These are phyloP conservation scores for Daldinia bambusicola DNA, from an alignment of 495 filamentous ascomycete species.

Conservation along the genomic window DNA sequence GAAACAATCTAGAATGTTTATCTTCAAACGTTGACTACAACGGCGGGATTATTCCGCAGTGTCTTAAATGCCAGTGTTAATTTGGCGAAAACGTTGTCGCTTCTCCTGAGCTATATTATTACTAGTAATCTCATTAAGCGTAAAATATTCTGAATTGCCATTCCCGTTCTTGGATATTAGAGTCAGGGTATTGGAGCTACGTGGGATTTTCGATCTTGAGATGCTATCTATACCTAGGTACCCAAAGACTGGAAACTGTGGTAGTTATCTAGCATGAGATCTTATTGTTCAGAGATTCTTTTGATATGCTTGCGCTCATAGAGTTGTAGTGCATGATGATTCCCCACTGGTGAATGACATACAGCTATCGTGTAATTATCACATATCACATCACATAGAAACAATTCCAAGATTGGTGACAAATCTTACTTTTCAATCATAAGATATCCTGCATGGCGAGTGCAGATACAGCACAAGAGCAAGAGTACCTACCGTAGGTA, in stretches of 20 bases:
- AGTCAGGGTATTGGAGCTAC: not conserved
- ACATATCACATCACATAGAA: conserved; percentile 16
- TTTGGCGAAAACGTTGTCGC: conserved; percentile 10
- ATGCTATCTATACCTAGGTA: not conserved
- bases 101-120: not conserved
- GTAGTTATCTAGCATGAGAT: not conserved
- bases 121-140: not conserved
- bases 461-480: conserved; percentile 16
- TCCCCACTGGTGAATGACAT: conserved; percentile 2
- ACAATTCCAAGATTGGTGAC: conserved; percentile 10
- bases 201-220: not conserved
- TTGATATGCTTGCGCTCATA: not conserved
- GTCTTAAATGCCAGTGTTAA: conserved; percentile 18
- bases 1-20: conserved; percentile 23
- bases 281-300: not conserved
- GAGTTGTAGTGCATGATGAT: conserved; percentile 18
- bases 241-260: not conserved
- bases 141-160: not conserved
- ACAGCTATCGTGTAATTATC: conserved; percentile 15
- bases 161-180: conserved; percentile 11
- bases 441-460: conserved; percentile 2
- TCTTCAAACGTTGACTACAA: not conserved
- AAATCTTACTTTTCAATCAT: not conserved
- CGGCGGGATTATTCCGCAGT: conserved; percentile 11
- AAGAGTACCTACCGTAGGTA: not conserved